phyloP scores from a whole-genome alignment of 306 rosid genomes.

The Prunus fruticosa region DNA sequence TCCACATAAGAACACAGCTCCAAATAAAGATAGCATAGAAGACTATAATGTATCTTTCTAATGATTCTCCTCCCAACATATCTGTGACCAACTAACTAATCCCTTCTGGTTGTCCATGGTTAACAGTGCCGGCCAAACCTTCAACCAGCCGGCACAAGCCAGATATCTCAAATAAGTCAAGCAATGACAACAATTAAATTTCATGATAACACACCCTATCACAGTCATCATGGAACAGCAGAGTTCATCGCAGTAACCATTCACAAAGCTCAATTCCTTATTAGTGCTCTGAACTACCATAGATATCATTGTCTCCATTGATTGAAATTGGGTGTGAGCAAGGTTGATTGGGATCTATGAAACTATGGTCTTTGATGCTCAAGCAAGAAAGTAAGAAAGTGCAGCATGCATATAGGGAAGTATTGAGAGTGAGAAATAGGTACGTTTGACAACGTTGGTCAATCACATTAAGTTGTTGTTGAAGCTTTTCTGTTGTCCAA shows the following conservation, averaged over 20 bases:
- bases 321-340: neutral
- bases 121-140: neutral
- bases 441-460: conserved; percentile 71
- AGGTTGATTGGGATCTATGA: conserved; percentile 2
- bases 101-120: neutral
- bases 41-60: conserved; percentile 2
- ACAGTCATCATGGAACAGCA: neutral
- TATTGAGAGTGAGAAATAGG: conserved; percentile 21
- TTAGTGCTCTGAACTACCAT: neutral
- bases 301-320: neutral
- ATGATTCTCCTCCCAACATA: neutral
- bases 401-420: neutral
- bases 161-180: neutral
- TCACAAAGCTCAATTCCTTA: neutral
- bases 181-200: neutral
- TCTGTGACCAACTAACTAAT: conserved; percentile 4
- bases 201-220: neutral
- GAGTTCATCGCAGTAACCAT: neutral
- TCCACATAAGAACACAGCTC: conserved; percentile 2
- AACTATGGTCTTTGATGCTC: neutral
- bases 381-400: neutral
- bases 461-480: conserved; percentile 67
- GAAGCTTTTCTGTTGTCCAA: conserved; percentile 79
- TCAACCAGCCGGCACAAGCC: conserved; percentile 4
- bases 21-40: neutral